Evolutionary conservation across 768 basidiomycete species (phyloP).

Genomic region (Podaxis sp.): DNA sequence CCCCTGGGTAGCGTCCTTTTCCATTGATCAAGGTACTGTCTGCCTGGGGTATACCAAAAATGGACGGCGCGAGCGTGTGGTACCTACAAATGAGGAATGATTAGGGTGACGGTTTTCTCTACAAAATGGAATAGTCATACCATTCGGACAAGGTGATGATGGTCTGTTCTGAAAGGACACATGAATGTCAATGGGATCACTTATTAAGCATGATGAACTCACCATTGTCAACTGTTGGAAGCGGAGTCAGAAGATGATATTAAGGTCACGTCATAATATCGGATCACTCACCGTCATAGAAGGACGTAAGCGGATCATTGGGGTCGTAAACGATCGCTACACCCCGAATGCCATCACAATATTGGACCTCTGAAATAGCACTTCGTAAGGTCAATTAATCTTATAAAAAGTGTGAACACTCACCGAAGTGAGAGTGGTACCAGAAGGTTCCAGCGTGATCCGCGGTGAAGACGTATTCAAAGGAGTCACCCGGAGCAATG

Average conservation of each 20-base stretch:
- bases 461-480: constrained; percentile 37
- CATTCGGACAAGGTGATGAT: neutral
- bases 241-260: neutral
- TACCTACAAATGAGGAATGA: constrained; percentile 25
- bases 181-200: neutral
- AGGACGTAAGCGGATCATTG: constrained; percentile 31
- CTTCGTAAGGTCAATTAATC: neutral
- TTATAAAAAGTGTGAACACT: neutral
- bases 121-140: neutral
- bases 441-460: constrained; percentile 46
- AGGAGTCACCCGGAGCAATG: constrained; percentile 36
- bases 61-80: constrained; percentile 18
- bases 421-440: constrained; percentile 35
- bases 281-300: constrained; percentile 21
- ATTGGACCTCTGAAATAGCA: constrained; percentile 30
- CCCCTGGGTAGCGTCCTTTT: constrained; percentile 33
- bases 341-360: constrained; percentile 55
- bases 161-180: neutral
- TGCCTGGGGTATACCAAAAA: constrained; percentile 20
- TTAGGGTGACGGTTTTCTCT: neutral
- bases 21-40: constrained; percentile 45
- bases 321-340: constrained; percentile 45
- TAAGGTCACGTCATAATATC: neutral
- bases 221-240: constrained; percentile 32
- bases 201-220: neutral